A percentile compares a stretch with the other conserved stretches of the same genome.
Conservation (phyloP, 2,329 filamentous ascomycete species). For the Fusarium domesticum region DNA sequence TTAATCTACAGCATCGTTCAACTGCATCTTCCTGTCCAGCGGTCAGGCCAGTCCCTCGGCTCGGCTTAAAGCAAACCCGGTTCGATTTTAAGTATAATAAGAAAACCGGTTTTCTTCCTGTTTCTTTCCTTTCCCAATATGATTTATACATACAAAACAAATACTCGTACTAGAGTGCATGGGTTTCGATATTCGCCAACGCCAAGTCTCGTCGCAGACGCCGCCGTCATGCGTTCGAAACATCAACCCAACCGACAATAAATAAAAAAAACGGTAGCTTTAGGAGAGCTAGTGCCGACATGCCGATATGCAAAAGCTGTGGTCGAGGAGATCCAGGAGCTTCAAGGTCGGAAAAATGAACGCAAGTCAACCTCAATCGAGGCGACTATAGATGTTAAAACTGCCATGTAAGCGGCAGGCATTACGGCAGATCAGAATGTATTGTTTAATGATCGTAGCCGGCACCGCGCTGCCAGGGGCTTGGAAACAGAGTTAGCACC, state of each 20-base stretch:
- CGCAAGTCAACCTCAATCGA: slow-evolving; percentile 12
- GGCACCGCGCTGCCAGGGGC: slow-evolving; percentile 46
- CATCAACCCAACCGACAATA: slow-evolving; percentile 20
- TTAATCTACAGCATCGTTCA: too few species aligned
- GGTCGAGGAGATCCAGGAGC: too few species aligned
- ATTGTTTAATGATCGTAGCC: slow-evolving; percentile 40
- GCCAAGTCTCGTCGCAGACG: slow-evolving; percentile 30
- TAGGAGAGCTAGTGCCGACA: slow-evolving; percentile 9
- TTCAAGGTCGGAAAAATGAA: too few species aligned
- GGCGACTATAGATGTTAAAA: slow-evolving; percentile 13
- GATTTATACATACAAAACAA: slow-evolving; percentile 33
- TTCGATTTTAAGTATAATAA: slow-evolving; percentile 20
- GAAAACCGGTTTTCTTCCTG: slow-evolving; percentile 8
- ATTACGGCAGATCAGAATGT: slow-evolving; percentile 6
- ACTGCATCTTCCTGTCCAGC: too few species aligned
- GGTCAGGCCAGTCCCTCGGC: not conserved
- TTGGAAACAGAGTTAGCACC: slow-evolving; percentile 28
- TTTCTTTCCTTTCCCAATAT: slow-evolving; percentile 20
- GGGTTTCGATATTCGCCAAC: slow-evolving; percentile 29
- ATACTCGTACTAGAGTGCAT: slow-evolving; percentile 26
- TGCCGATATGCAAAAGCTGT: not conserved
- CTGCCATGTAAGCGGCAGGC: slow-evolving; percentile 16
- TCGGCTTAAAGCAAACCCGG: slow-evolving; percentile 13
- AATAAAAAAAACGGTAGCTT: slow-evolving; percentile 12
- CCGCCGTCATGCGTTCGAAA: slow-evolving; percentile 30